These are phyloP conservation scores for Pseudoscleropodium purum DNA, from an alignment of 225 moss, liverwort and hornwort species.

Conservation along the genomic window DNA sequence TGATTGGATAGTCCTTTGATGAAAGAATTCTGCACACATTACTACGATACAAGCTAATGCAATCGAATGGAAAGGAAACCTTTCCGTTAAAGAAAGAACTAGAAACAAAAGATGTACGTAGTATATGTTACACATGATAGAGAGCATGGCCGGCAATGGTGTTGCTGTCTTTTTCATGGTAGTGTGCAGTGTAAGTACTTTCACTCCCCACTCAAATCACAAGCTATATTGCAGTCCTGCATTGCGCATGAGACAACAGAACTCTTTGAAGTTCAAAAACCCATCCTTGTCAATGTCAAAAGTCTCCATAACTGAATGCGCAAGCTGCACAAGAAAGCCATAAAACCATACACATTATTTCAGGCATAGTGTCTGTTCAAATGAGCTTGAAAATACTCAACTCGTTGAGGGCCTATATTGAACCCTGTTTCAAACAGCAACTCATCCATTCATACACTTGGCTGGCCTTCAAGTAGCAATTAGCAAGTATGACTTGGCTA, in stretches of 20 bases:
- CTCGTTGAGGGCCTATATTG: too few relatives aligned
- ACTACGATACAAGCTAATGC: not conserved
- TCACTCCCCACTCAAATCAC: not conserved
- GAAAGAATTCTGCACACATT: not conserved
- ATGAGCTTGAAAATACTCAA: not conserved
- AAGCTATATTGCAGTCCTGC: constrained; percentile 27
- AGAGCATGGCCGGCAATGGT: not conserved
- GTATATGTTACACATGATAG: not conserved
- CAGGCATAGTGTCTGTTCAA: not conserved
- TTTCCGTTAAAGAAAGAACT: not conserved
- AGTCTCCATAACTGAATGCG: constrained; percentile 16
- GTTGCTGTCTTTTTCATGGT: not conserved
- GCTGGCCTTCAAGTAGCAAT: not conserved
- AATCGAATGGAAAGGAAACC: not conserved
- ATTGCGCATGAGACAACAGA: constrained; percentile 40
- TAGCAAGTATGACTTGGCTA: not conserved
- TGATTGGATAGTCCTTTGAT: not conserved
- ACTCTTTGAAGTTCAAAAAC: constrained; percentile 45
- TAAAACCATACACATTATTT: not conserved
- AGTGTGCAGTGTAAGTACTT: not conserved
- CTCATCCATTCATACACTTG: too few relatives aligned
- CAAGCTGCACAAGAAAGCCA: constrained; percentile 21
- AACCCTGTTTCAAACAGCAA: not conserved
- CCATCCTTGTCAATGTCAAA: constrained; percentile 55
- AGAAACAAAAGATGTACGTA: not conserved